Base-by-base conservation (phyloP, 352 stramenopile species). In the Phytophthora sansomeana region DNA sequence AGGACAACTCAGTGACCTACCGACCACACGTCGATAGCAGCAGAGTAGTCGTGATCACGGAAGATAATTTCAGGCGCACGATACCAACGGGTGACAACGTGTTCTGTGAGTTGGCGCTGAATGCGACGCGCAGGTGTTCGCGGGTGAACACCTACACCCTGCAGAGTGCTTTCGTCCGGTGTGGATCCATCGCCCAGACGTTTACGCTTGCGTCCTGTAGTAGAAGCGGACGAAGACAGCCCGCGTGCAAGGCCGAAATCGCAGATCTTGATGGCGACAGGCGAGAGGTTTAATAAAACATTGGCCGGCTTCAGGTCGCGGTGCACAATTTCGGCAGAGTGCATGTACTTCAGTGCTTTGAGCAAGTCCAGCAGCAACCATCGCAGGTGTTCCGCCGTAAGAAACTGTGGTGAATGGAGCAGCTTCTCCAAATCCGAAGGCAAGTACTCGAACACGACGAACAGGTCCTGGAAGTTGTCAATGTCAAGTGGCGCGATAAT, bases 71-170 rank as follows among this genome's bases (percentile, higher is more conserved):
- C 95, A 4, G 95, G 95, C 1, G 93, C 90, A n/a, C 95, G 88
- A 64, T 98, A 98, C 95, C 95, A 98, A 9, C 95, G 83, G 10
- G 95, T 98, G 5, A 98, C 93, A 4, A 98, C 95, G 59, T 98
- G 95, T 62, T 98, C 93, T 30, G 95, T 98, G 26, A 98, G 81
- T 67, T 98, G 92, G 8, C 93, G 91, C 58, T 97, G 81, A 36
- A 96, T 94, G 6, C 85, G 83, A 48, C 91, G 90, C 7, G 78
- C 78, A 13, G 85, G 85, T 1, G 85, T 94, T 24, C 85, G 83
- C 16, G 85, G 85, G 59, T 94, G 85, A 6, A 94, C 78, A 10
- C 84, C 81, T 13, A 82, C 77, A 10, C 82, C 80, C 56, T 91
- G 79, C 21, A 91, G 35, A 21, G 77, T 89, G 16, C 66, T 84